phyloP scores from a whole-genome alignment of 2,329 filamentous ascomycete genomes.

The Pestalotiopsis sp. region DNA sequence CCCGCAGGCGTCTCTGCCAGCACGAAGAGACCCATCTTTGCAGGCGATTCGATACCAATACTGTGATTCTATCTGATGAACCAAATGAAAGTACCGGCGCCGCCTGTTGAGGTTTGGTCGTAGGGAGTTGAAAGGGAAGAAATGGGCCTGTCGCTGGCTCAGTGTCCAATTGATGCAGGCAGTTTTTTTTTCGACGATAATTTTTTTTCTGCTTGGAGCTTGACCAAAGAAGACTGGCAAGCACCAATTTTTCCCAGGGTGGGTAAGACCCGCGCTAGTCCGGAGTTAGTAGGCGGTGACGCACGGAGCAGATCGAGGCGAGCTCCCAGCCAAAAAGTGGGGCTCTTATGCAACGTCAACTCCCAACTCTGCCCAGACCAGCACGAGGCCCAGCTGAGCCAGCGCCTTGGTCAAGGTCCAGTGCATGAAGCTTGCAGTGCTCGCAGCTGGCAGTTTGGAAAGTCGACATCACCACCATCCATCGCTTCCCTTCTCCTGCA shows the following conservation, averaged over 20 bases:
- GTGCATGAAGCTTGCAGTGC: background rate
- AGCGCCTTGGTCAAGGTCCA: background rate
- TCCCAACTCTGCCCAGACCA: background rate
- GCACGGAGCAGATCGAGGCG: background rate
- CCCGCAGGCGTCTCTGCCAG: constrained; percentile 88
- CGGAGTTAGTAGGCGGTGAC: background rate
- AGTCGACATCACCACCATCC: constrained; percentile 3
- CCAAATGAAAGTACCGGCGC: background rate
- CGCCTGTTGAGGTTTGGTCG: background rate
- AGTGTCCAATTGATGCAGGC: constrained; percentile 2
- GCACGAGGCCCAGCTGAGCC: background rate
- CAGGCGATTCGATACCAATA: constrained; percentile 18
- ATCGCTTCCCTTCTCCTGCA: background rate
- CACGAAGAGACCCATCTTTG: constrained; percentile 84
- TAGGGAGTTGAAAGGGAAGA: constrained; percentile 1
- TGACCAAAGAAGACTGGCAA: background rate
- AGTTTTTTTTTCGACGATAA: constrained; percentile 7
- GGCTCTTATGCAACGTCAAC: background rate
- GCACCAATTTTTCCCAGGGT: background rate
- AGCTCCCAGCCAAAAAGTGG: background rate
- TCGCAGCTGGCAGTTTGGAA: background rate
- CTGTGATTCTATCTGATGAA: background rate
- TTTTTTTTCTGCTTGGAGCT: constrained; percentile 8
- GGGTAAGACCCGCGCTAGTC: background rate
- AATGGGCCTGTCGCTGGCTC: background rate